phyloP scores from a whole-genome alignment of 306 rosid species.

The Glycine latifolia region DNA sequence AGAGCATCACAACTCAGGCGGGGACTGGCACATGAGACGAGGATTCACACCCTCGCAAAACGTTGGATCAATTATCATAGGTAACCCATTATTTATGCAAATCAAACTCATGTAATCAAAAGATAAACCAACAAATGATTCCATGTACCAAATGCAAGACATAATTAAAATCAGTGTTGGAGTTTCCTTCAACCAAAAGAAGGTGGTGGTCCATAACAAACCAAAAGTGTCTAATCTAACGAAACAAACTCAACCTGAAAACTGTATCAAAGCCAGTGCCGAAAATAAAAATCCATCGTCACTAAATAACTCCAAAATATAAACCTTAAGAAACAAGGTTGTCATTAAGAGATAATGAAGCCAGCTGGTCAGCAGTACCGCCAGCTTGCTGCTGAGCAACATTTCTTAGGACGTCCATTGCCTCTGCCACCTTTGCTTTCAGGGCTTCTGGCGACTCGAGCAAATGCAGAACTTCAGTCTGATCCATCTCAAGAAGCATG shows the following conservation, averaged over 20 bases:
- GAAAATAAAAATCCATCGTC: constrained; percentile 36
- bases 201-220: constrained; percentile 22
- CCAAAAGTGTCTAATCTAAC: constrained; percentile 38
- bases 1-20: too few relatives aligned
- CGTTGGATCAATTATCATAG: background rate
- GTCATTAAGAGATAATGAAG: constrained; percentile 79
- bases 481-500: constrained; percentile 99
- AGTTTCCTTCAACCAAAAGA: constrained; percentile 38
- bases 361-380: constrained; percentile 83
- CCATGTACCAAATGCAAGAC: constrained; percentile 37
- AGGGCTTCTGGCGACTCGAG: constrained; percentile 98
- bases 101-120: background rate
- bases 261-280: constrained; percentile 49
- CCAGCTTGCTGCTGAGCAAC: constrained; percentile 93
- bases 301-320: constrained; percentile 5
- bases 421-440: constrained; percentile 96
- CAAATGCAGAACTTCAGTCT: constrained; percentile 94
- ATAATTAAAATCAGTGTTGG: constrained; percentile 36
- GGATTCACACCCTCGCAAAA: too few relatives aligned
- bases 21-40: too few relatives aligned
- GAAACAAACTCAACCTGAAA: constrained; percentile 56
- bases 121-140: constrained; percentile 22
- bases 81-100: constrained; percentile 1
- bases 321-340: constrained; percentile 74
- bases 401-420: constrained; percentile 92